Percentiles rank a stretch among this genome's conserved stretches.
These are phyloP conservation scores for Cordyceps pruinosa DNA, from an alignment of 2,329 filamentous ascomycete genomes.

Conservation along the genomic window DNA sequence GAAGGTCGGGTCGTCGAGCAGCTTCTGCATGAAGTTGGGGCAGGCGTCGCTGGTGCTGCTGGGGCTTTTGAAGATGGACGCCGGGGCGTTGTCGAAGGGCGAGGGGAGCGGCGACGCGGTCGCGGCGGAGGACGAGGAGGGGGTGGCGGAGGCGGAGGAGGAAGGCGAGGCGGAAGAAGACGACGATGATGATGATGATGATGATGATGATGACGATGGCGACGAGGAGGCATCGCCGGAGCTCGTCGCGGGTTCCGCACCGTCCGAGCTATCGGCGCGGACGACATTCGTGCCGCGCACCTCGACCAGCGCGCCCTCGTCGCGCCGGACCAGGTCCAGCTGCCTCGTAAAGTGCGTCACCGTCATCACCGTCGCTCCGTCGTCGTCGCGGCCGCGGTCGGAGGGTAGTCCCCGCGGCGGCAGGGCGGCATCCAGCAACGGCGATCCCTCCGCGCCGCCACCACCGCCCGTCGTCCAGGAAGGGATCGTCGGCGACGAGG, in stretches of 20 bases:
- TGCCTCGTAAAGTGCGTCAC: constrained; percentile 7
- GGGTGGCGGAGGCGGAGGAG: constrained; percentile 19
- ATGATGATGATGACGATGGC: not conserved
- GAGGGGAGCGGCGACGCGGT: constrained; percentile 45
- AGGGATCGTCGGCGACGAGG: constrained; percentile 4
- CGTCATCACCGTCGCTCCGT: not conserved
- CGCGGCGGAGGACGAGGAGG: constrained; percentile 16
- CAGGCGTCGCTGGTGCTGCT: constrained; percentile 44
- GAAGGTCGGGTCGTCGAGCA: constrained; percentile 62
- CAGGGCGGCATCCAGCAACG: not conserved
- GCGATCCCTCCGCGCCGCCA: too few relatives aligned
- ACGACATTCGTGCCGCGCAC: not conserved
- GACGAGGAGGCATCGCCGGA: not conserved
- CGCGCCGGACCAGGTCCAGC: constrained; percentile 1
- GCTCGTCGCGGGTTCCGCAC: too few relatives aligned
- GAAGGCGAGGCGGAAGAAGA: constrained; percentile 11
- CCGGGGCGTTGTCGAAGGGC: constrained; percentile 60
- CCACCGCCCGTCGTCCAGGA: not conserved
- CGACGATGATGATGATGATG: not conserved
- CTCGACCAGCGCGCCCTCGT: not conserved
- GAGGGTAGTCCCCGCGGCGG: too few relatives aligned
- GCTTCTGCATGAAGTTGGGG: constrained; percentile 58
- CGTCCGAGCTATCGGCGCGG: too few relatives aligned
- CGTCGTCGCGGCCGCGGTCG: not conserved
- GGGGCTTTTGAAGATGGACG: constrained; percentile 51